phyloP scores from a whole-genome alignment of 2,329 filamentous ascomycete genomes.

The Ascochyta clinopodiicola region DNA sequence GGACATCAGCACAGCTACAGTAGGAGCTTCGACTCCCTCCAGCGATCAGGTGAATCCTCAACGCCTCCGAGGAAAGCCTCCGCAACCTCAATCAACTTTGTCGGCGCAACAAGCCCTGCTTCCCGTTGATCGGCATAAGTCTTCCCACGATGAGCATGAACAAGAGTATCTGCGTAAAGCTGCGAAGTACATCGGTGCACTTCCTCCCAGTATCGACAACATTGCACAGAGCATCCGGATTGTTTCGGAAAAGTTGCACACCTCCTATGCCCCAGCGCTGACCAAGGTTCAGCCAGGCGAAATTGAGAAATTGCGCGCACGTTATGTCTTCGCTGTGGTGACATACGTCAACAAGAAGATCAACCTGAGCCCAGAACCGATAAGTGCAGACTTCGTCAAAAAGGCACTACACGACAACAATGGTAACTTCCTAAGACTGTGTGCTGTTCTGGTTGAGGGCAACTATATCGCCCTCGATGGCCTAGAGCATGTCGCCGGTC shows the following conservation, averaged over 20 bases:
- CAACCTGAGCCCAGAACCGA: slow-evolving; percentile 13
- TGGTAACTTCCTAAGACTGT: slow-evolving; percentile 35
- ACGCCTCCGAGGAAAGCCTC: background rate
- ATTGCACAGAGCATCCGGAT: slow-evolving; percentile 20
- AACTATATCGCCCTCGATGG: slow-evolving; percentile 27
- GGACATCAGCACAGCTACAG: background rate
- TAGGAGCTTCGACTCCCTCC: background rate
- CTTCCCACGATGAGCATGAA: slow-evolving; percentile 16
- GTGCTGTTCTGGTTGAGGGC: slow-evolving; percentile 26
- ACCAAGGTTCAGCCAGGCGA: slow-evolving; percentile 8
- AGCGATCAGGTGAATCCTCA: too few relatives aligned
- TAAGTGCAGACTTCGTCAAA: slow-evolving; percentile 21
- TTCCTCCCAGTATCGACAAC: slow-evolving; percentile 11
- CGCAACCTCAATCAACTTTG: background rate
- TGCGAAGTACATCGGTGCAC: slow-evolving; percentile 21
- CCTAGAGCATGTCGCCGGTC: slow-evolving; percentile 29
- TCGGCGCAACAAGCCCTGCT: background rate
- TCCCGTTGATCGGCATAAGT: background rate
- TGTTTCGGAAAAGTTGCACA: slow-evolving; percentile 26
- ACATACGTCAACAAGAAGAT: slow-evolving; percentile 28
- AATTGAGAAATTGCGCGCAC: slow-evolving; percentile 22
- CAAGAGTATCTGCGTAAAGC: slow-evolving; percentile 26
- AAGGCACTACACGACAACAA: slow-evolving; percentile 21
- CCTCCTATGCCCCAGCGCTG: slow-evolving; percentile 10
- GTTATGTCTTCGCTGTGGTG: slow-evolving; percentile 29